Evolutionary conservation across 257 asterid species (phyloP).

Genomic region (Solanum habrochaites): DNA sequence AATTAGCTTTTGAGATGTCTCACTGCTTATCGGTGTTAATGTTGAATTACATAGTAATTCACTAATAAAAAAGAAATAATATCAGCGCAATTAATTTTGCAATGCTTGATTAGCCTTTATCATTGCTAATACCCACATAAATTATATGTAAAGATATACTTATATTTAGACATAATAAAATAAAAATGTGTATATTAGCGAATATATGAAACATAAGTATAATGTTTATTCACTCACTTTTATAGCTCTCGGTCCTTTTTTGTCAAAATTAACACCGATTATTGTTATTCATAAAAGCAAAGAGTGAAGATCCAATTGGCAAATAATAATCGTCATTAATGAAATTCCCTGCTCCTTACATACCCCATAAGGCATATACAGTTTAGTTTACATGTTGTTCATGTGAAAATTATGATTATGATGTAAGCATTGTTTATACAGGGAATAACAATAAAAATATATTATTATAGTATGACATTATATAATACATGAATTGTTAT

Average conservation of each 20-base stretch:
- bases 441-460: background rate
- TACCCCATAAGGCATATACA: no score
- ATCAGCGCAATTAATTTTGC: background rate
- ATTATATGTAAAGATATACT: background rate
- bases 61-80: background rate
- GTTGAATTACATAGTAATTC: background rate
- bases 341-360: background rate
- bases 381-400: no score
- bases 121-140: background rate
- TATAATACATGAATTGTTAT: no score
- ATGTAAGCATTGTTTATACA: no score
- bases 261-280: background rate
- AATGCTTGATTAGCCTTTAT: background rate
- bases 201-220: background rate
- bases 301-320: background rate
- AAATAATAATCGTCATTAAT: background rate
- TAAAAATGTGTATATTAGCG: background rate
- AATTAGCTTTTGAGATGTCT: background rate
- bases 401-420: no score
- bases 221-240: background rate
- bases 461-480: background rate
- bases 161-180: background rate
- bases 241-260: background rate
- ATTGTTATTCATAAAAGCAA: background rate
- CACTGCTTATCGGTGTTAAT: background rate